Evolutionary conservation across 2,329 filamentous ascomycete genomes (phyloP), one percentile per base, ranked within the genome.

Genomic region (Cyphellophora europaea): DNA sequence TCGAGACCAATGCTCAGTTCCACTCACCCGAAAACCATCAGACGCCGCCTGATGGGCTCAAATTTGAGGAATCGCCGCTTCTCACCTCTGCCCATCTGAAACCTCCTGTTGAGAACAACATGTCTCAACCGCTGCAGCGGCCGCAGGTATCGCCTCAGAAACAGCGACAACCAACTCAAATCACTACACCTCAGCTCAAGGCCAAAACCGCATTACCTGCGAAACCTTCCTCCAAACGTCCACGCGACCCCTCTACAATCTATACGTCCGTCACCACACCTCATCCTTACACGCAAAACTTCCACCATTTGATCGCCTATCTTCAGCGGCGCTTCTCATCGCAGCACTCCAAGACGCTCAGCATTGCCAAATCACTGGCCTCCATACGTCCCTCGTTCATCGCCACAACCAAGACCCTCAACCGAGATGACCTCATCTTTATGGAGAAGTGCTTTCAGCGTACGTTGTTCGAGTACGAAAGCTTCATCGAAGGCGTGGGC

Each of bases 361-460:
- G 80, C 38, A 93, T 95, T 46, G 87, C 86, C 40, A 85, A 88
- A 61, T 82, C 88, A 0, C 71, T 98, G 34, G 82, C 85, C 5
- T 86, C 82, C 29, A 93, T 95, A 49, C 80, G 91, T 5, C 89
- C 91, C 2, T 91, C 87, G 0, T 91, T 98, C 54, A 89, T 96
- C 44, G 80, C 87, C 8, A 93, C 86, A 43, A 93, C 85, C 13
- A 83, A 84, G 51, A 87, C 85, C n/a, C 66, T 96, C 41, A 88
- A 86, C 45, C 71, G 79, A 12, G 81, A 91, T 51, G 91, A 98
- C 57, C 67, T 96, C 17, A 79, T 98, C 14, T 95, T 96, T 57
- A 94, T 94, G 82, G 91, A 98, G 58, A 93, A 93, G 61, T 93
- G 84, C 52, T 86, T 96, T 54, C 91, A 98, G 59, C 77, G 91